A percentile compares a stretch with the other conserved stretches of the same genome.
phyloP scores from a whole-genome alignment of 768 basidiomycete genomes.

The Calvatia gigantea region DNA sequence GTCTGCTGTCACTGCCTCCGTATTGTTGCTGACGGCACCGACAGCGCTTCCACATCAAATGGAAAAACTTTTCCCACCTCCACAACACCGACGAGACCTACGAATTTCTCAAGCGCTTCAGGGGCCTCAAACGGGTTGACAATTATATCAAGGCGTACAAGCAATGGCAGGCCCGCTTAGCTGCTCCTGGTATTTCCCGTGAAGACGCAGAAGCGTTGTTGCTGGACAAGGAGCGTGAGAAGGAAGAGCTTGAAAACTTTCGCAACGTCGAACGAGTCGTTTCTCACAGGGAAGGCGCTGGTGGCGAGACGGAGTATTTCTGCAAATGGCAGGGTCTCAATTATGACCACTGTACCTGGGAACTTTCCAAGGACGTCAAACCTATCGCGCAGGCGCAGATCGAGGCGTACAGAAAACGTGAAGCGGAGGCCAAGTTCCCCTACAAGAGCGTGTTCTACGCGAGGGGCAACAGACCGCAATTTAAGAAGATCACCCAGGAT shows the following conservation, averaged over 20 bases:
- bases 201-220: constrained; percentile 90
- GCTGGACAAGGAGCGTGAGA: constrained; percentile 87
- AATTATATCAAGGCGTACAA: constrained; percentile 97
- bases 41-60: constrained; percentile 99
- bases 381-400: constrained; percentile 76
- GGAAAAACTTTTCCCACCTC: constrained; percentile 97
- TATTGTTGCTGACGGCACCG: background rate
- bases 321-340: constrained; percentile 96
- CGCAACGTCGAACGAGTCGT: constrained; percentile 92
- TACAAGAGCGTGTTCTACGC: constrained; percentile 75
- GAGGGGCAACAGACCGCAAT: constrained; percentile 67
- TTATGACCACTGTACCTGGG: constrained; percentile 97
- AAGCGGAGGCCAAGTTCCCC: constrained; percentile 78
- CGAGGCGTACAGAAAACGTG: constrained; percentile 72
- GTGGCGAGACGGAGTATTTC: constrained; percentile 76
- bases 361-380: constrained; percentile 75
- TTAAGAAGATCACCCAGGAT: constrained; percentile 81
- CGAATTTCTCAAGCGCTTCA: constrained; percentile 92
- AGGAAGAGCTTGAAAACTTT: constrained; percentile 88
- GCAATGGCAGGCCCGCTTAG: constrained; percentile 61
- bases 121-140: constrained; percentile 95
- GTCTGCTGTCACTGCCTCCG: constrained; percentile 11
- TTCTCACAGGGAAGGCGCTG: constrained; percentile 62
- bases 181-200: constrained; percentile 61
- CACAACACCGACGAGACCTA: constrained; percentile 99